A percentile compares a stretch with the other conserved stretches of the same genome.
Evolutionary conservation across 495 filamentous ascomycete genomes (phyloP).

Genomic region (Aspergillus haitiensis): DNA sequence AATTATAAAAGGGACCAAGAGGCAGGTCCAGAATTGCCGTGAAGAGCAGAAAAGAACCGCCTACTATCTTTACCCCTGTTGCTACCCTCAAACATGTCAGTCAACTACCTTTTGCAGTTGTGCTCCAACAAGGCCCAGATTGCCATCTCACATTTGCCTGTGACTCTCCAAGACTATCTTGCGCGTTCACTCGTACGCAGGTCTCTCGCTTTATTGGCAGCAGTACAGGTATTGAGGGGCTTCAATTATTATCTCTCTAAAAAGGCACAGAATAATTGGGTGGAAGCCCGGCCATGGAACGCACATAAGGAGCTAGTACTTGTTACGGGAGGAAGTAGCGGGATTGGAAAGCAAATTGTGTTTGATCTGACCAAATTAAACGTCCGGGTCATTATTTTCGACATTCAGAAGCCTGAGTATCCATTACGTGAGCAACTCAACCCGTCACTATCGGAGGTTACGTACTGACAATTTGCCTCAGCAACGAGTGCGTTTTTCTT

Average conservation of each 20-base stretch:
- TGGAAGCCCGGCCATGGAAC: neutral
- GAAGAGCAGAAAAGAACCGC: no score
- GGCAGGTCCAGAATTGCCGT: neutral
- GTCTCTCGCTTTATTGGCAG: no score
- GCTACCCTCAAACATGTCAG: no score
- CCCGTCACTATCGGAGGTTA: neutral
- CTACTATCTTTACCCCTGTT: no score
- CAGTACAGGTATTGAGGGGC: no score
- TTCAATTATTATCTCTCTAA: no score
- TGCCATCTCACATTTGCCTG: no score
- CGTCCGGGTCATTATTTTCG: neutral
- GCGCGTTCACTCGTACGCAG: no score
- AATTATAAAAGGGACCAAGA: neutral
- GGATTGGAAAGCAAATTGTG: neutral
- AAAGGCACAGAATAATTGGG: neutral
- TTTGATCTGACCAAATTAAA: neutral
- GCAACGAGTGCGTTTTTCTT: conserved; percentile 46
- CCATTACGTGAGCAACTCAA: neutral
- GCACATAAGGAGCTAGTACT: neutral
- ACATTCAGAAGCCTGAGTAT: neutral
- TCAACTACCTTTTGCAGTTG: no score
- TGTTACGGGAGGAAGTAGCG: neutral
- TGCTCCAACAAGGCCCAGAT: no score
- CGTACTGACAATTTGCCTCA: neutral
- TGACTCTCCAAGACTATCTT: no score